Base-by-base conservation (phyloP, 2,329 filamentous ascomycete genomes). In the Ascocoryne sarcoides region DNA sequence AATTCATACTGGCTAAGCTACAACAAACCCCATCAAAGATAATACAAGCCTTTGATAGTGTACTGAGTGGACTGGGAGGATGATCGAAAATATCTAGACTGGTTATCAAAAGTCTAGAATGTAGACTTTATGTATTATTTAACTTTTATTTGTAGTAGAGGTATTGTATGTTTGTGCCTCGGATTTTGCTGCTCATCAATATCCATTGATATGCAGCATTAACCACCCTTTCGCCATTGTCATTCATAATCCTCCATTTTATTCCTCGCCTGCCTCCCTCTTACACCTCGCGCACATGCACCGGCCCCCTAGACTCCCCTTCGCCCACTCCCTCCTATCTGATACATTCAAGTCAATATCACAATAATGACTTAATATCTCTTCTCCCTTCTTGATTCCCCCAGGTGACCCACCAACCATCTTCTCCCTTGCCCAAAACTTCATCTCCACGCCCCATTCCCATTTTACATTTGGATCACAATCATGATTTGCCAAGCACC, bases 401-500 rank as follows among this genome's bases (percentile, higher is more conserved):
- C 72, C 73, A 1, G 63, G 60, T 1, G 29, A 60, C 53, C 58
- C 71, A 73, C 4, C 73, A 4, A 82, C 67, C 28, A 76, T 66
- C 47, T 71, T 65, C 46, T 77, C 67, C 35, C 79, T 67, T 2
- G 76, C 75, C 68, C 69, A 76, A 44, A 92, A 75, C 26, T 76
- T 73, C 73, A 92, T 89, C 38, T 73, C 73, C 1, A 84, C 84
- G 19, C 82, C 79, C 86, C 89, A 95, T 56, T 94, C 85, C 92
- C 92, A 98, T 3, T 76, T 76, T 29, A 96, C 88, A 60, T 95
- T 95, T 7, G 92, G 92, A 58, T 95, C 80, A 63, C 92, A 98
- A 60, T 88, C 87, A 60, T 98, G 92, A 57, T 98, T 98, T 19
- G 90, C 89, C 20, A 96, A 70, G 63, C 89, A 96, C 88, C 92